Evolutionary conservation across 2,329 filamentous ascomycete genomes (phyloP), one percentile per base, ranked within the genome.

Genomic region (Colletotrichum nymphaeae): DNA sequence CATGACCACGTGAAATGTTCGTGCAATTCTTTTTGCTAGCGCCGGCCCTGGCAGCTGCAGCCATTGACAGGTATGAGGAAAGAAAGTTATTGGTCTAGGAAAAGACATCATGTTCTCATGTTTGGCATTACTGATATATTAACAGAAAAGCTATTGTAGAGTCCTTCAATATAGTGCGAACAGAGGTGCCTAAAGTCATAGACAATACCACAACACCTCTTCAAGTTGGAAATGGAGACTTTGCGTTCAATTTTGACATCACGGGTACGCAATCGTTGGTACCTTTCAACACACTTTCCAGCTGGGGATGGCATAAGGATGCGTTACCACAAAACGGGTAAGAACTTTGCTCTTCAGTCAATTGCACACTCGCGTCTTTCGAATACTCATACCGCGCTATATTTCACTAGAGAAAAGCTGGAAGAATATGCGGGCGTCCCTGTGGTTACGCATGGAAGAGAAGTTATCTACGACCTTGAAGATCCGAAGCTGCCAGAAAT

Each of bases 281-380:
- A n/a, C 83, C 84, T 0, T 87, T 84, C 74, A 84, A 80, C 22
- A 85, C 81, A 4, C 80, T 87, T 80, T 86, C 84, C 2, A 83
- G 82, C 4, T 87, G 84, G 85, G 85, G 84, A 8, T 87, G 85
- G 86, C 85, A 87, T 78, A 87, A 86, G 57, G 86, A 86, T 71
- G 84, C 83, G 28, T 75, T 85, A n/a, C 85, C 83, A 19, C 83
- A 78, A 64, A 86, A 59, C 35, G 64, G 37, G 64, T 35, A 55
- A 78, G 78, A 42, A 5, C 7, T 19, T 42, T 16, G 9, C 11
- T 0, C 16, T 42, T 7, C 37, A 42, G 14, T 19, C 14, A 42
- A 42, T 19, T 42, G 14, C 16, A 7, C 16, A 19, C 5, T 7
- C 37, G 37, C 37, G 2, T 42, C 3, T 8, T 19, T 19, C 16